Evolutionary conservation across 2,329 filamentous ascomycete genomes (phyloP).

Genomic region (Pezicula radicicola): DNA sequence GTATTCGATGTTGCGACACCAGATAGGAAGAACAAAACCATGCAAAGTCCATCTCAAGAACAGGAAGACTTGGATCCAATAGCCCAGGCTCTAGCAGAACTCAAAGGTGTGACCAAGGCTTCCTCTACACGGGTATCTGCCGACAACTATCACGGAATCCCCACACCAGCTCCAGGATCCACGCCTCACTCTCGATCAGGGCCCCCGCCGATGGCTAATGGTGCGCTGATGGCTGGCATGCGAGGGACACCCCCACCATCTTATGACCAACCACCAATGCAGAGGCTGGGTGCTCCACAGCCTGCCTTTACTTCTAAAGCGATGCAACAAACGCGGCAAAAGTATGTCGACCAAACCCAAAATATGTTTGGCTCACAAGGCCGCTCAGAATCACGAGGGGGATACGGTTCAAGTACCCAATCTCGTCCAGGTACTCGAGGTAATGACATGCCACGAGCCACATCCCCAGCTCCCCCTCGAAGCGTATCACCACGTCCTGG

Average conservation of each 20-base stretch:
- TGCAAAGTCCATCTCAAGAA: constrained; percentile 34
- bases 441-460: constrained; percentile 54
- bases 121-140: constrained; percentile 84
- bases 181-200: constrained; percentile 40
- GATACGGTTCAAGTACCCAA: constrained; percentile 33
- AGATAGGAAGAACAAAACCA: constrained; percentile 52
- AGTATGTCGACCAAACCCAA: constrained; percentile 79
- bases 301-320: constrained; percentile 89
- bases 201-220: constrained; percentile 34
- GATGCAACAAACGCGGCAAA: constrained; percentile 93
- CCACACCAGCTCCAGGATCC: constrained; percentile 67
- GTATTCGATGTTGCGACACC: constrained; percentile 89
- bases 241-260: constrained; percentile 82
- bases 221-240: constrained; percentile 51
- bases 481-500: constrained; percentile 60
- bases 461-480: constrained; percentile 68
- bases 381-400: constrained; percentile 26
- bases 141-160: constrained; percentile 90
- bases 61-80: constrained; percentile 80
- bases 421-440: constrained; percentile 59
- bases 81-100: constrained; percentile 84
- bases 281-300: constrained; percentile 81
- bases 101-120: constrained; percentile 84
- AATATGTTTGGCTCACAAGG: constrained; percentile 62
- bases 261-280: constrained; percentile 70